Evolutionary conservation across 129 eudicot genomes (phyloP).

Genomic region (Erigeron canadensis): DNA sequence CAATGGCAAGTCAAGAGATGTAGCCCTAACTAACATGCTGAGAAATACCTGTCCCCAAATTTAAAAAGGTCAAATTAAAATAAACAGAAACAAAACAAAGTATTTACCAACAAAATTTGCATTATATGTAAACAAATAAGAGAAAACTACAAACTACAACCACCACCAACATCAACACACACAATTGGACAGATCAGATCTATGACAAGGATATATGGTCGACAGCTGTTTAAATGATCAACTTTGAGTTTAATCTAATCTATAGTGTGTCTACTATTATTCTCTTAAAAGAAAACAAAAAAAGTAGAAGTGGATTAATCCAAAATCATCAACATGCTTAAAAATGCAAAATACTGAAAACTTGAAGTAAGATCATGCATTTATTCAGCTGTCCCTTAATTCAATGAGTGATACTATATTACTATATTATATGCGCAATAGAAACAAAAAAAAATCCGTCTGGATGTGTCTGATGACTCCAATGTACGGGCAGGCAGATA

Average conservation of each 20-base stretch:
- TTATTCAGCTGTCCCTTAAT: neutral
- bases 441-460: neutral
- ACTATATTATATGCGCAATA: neutral
- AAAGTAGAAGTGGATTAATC: neutral
- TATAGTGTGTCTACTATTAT: neutral
- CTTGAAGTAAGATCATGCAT: neutral
- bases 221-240: neutral
- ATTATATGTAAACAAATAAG: conserved; percentile 7
- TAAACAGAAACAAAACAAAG: neutral
- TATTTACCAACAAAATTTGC: conserved; percentile 18
- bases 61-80: conserved; percentile 7
- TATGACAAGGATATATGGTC: neutral
- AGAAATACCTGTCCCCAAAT: conserved; percentile 74
- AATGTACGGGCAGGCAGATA: neutral
- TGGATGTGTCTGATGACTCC: neutral
- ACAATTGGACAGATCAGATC: conserved; percentile 16
- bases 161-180: conserved; percentile 12
- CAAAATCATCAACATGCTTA: neutral
- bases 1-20: conserved; percentile 87
- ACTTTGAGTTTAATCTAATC: conserved; percentile 1
- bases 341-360: neutral
- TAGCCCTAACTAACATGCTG: conserved; percentile 93
- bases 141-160: conserved; percentile 7
- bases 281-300: neutral
- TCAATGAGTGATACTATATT: neutral